Percentiles rank a stretch among this genome's conserved stretches.
These are phyloP conservation scores for Picea sitchensis DNA, from an alignment of 75 land plant genomes.

Conservation along the genomic window DNA sequence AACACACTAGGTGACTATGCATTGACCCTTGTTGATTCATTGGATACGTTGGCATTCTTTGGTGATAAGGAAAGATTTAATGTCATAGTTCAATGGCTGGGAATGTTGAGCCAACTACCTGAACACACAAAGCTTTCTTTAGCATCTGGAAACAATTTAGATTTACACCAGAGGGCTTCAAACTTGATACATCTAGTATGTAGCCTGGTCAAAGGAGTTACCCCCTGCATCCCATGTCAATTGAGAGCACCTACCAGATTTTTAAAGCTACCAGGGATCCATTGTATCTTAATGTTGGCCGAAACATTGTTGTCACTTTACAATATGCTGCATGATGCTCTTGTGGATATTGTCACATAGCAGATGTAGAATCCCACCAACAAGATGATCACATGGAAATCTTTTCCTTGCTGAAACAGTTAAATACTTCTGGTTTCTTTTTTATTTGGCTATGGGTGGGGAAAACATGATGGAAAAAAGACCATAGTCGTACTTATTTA, in stretches of 20 bases:
- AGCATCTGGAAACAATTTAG: constrained; percentile 96
- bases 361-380: constrained; percentile 89
- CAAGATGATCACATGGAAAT: constrained; percentile 42
- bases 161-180: constrained; percentile 98
- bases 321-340: constrained; percentile 38
- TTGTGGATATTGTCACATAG: constrained; percentile 97
- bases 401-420: too few species aligned
- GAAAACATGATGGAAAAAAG: too few species aligned
- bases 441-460: too few species aligned
- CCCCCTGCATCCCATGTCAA: constrained; percentile 90
- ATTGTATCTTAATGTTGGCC: constrained; percentile 89
- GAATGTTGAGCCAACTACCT: constrained; percentile 90
- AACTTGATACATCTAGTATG: constrained; percentile 78
- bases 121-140: constrained; percentile 91
- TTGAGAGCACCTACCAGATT: constrained; percentile 99
- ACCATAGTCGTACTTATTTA: too few species aligned
- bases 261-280: constrained; percentile 96
- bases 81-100: constrained; percentile 47
- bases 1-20: too few species aligned
- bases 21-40: too few species aligned
- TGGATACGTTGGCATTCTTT: too few species aligned
- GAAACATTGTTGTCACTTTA: constrained; percentile 33
- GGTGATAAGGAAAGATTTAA: too few species aligned
- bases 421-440: too few species aligned
- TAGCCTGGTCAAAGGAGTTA: constrained; percentile 99